Conservation (phyloP, 2,329 filamentous ascomycete species). For the Colletotrichum brevisporum region DNA sequence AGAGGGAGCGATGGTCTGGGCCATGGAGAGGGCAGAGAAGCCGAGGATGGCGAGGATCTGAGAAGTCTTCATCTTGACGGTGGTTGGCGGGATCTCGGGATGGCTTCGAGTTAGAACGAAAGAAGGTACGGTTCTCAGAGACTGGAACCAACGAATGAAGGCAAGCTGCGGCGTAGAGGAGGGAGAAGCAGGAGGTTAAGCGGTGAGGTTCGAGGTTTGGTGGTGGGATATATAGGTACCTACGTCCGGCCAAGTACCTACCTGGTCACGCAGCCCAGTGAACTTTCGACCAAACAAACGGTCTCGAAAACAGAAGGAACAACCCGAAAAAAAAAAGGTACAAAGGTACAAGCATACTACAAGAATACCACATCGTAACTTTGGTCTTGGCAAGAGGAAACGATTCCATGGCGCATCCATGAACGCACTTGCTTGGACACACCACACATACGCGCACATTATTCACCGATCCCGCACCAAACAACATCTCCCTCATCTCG, state of each 20-base stretch:
- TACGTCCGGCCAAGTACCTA: conserved; percentile 1
- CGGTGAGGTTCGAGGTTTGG: neutral
- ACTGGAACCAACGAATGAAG: neutral
- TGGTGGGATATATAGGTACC: conserved; percentile 14
- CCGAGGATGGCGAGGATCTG: conserved; percentile 40
- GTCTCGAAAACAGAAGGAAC: too few species aligned
- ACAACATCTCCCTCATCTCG: conserved; percentile 1
- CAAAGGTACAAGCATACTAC: too few species aligned
- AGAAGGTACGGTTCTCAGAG: neutral
- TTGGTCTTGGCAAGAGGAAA: conserved; percentile 21
- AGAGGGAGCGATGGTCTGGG: conserved; percentile 46
- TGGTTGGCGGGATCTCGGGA: neutral
- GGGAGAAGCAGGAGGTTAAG: neutral
- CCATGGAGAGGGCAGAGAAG: conserved; percentile 23
- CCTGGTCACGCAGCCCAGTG: neutral
- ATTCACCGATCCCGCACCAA: too few species aligned
- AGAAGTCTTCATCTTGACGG: conserved; percentile 34
- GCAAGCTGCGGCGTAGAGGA: too few species aligned
- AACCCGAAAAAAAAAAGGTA: too few species aligned
- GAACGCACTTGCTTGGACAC: too few species aligned
- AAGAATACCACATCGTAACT: neutral
- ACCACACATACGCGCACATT: too few species aligned
- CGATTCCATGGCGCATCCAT: neutral
- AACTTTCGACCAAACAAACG: too few species aligned
- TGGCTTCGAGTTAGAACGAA: neutral